A percentile compares a stretch with the other conserved stretches of the same genome.
phyloP scores from a whole-genome alignment of 495 filamentous ascomycete genomes.

The Penicillium dipodomyicola region DNA sequence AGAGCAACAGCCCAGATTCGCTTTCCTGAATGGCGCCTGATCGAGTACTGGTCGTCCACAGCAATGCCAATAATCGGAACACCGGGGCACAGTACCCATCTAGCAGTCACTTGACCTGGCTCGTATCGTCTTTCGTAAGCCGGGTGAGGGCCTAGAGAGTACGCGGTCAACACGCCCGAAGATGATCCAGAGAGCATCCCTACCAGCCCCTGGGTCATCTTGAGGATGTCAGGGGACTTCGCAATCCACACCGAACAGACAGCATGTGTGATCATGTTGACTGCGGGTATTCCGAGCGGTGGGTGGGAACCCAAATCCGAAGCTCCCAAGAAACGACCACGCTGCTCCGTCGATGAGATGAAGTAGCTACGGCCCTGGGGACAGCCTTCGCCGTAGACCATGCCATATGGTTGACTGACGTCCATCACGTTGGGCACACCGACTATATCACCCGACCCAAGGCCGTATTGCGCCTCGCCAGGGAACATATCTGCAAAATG shows the following conservation, averaged over 20 bases:
- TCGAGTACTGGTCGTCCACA: constrained; percentile 77
- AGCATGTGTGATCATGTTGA: constrained; percentile 58
- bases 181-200: constrained; percentile 85
- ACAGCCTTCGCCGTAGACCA: constrained; percentile 80
- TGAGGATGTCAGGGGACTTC: constrained; percentile 69
- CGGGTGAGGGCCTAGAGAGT: constrained; percentile 69
- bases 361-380: constrained; percentile 77
- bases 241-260: constrained; percentile 88
- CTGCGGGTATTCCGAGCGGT: constrained; percentile 67
- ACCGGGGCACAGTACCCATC: constrained; percentile 87
- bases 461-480: constrained; percentile 70
- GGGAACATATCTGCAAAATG: constrained; percentile 76
- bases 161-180: constrained; percentile 78
- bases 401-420: constrained; percentile 78
- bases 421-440: constrained; percentile 84
- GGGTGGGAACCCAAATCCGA: constrained; percentile 49
- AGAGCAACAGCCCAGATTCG: constrained; percentile 83
- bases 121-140: constrained; percentile 62
- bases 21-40: constrained; percentile 61
- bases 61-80: constrained; percentile 85
- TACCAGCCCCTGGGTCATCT: constrained; percentile 70
- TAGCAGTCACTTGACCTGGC: constrained; percentile 74
- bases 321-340: constrained; percentile 68
- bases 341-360: constrained; percentile 68
- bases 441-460: constrained; percentile 71